phyloP scores from a whole-genome alignment of 2,329 filamentous ascomycete genomes.

The Monosporascus cannonballus region DNA sequence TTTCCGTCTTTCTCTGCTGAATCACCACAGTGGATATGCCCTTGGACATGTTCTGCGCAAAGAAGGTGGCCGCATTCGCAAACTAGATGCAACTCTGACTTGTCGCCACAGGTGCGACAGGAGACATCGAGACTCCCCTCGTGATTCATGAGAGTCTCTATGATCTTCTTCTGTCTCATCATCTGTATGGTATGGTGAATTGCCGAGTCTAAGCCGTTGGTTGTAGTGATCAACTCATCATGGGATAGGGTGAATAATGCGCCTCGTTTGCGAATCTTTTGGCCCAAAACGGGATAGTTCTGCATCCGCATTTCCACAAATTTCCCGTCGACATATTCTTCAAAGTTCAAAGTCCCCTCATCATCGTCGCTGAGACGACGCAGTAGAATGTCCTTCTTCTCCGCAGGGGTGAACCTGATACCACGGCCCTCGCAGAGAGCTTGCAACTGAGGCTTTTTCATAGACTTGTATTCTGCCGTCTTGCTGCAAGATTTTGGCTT shows the following conservation, averaged over 20 bases:
- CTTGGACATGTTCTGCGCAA: constrained; percentile 11
- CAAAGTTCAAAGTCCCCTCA: not conserved
- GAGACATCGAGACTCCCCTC: not conserved
- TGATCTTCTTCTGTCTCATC: constrained; percentile 9
- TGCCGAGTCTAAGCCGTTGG: constrained; percentile 9
- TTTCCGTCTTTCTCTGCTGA: not conserved
- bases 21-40: constrained; percentile 11
- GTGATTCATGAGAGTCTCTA: constrained; percentile 2
- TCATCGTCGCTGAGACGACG: not conserved
- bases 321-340: not conserved
- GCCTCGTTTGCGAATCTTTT: constrained; percentile 7
- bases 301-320: not conserved
- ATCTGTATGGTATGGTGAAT: constrained; percentile 8
- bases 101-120: constrained; percentile 9
- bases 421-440: not conserved
- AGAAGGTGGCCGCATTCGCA: constrained; percentile 24
- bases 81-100: constrained; percentile 11
- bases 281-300: not conserved
- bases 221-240: constrained; percentile 12
- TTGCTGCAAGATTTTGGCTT: not conserved
- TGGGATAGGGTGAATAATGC: constrained; percentile 14
- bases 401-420: not conserved
- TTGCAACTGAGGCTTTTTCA: not conserved
- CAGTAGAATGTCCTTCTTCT: not conserved
- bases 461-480: not conserved